Base-by-base conservation (phyloP, 2,329 filamentous ascomycete genomes). In the Herpomyces periplanetae region DNA sequence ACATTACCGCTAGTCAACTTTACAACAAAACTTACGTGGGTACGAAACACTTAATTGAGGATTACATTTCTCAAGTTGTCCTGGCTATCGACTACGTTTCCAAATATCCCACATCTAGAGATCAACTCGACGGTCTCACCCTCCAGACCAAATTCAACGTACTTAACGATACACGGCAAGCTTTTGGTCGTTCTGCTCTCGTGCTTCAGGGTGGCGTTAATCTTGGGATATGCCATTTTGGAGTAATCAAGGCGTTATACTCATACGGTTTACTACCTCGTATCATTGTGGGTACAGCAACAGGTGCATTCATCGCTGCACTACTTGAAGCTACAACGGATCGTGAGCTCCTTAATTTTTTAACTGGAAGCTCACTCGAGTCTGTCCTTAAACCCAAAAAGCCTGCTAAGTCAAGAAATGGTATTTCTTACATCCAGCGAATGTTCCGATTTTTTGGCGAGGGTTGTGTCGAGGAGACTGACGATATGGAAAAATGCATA, bases 201-300 rank as follows among this genome's bases (percentile, higher is more conserved):
- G 62, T 88, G 3, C 40, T 88, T 1, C 71, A 88, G 34, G 73
- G 73, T 18, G 73, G 75, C 7, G 65, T 69, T 16, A 75, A 85
- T 22, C 87, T 88, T 30, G 73, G 73, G 2, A 41, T 87, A 5
- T 87, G 68, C 30, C 75, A 88, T 36, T 37, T 88, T 3, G 73
- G 73, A 4, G 69, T 88, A 4, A 65, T 85, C 15, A 85, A 75
- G 33, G 71, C 71, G 2, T 42, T 88, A 15, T 66, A 73, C 37
- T 40, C 71, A 13, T 53, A 64, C 11, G 66, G 66, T 1, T 41
- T 88, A 8, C 44, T 88, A 17, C 75, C 80, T 3, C 54, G 69
- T 16, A 85, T 88, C 29, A 73, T 91, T 28, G 69, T 69, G 0
- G 75, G 75, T 5, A 85, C 69, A 1, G 73, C 64, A 3, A 85